A percentile compares a stretch with the other conserved stretches of the same genome.
Conservation (phyloP, 768 basidiomycete species). For the Suillus paluster region DNA sequence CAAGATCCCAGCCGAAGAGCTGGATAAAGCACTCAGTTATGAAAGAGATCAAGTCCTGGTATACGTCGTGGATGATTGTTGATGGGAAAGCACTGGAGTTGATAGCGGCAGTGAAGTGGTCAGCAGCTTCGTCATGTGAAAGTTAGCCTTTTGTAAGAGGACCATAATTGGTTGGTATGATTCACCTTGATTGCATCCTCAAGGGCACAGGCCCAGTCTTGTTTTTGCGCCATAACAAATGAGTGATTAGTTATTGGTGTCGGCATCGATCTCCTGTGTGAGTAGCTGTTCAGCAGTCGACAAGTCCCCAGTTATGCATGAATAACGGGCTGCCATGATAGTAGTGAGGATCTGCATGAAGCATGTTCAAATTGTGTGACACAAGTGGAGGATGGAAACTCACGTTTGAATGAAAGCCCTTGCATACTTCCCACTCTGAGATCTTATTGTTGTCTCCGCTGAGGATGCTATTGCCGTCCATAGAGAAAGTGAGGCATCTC, state of each 20-base stretch:
- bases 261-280: background rate
- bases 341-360: background rate
- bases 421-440: no score
- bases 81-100: background rate
- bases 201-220: background rate
- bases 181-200: background rate
- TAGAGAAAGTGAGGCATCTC: no score
- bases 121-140: background rate
- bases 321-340: no score
- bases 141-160: background rate
- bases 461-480: no score
- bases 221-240: background rate
- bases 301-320: background rate
- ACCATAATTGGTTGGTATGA: no score
- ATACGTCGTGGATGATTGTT: background rate
- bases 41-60: background rate
- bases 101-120: background rate
- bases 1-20: background rate
- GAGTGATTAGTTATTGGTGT: background rate
- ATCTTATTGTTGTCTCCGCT: no score
- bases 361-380: no score
- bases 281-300: background rate
- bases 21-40: background rate
- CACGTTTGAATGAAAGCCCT: no score
- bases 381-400: no score